A percentile compares a stretch with the other conserved stretches of the same genome.
Conservation (phyloP, 106 monocot genomes). For the Allium sativum region DNA sequence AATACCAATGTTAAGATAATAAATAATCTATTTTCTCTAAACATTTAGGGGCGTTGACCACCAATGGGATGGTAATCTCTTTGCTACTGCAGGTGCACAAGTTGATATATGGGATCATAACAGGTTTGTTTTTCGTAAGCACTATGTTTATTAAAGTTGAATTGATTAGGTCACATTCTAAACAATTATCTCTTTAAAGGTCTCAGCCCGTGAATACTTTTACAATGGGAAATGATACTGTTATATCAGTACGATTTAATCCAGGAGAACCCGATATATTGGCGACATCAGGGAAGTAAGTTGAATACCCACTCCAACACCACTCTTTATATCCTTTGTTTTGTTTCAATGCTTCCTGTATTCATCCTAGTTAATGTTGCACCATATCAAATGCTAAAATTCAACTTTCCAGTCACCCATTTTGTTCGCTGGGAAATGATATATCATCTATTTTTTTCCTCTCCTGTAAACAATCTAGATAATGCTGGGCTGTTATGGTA, state of each 20-base stretch:
- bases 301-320: neutral
- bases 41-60: constrained; percentile 76
- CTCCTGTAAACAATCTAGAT: too few species aligned
- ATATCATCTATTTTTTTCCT: too few species aligned
- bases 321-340: neutral
- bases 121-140: constrained; percentile 34
- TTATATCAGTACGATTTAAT: constrained; percentile 74
- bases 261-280: constrained; percentile 86
- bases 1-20: neutral
- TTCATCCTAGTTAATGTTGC: neutral
- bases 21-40: neutral
- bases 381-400: neutral
- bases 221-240: constrained; percentile 85
- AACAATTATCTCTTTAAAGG: constrained; percentile 17
- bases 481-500: too few species aligned
- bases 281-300: constrained; percentile 78
- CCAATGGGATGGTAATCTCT: constrained; percentile 80
- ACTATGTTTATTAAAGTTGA: too few species aligned
- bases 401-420: too few species aligned
- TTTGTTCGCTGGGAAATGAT: too few species aligned
- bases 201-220: constrained; percentile 79
- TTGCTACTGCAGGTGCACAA: constrained; percentile 93
- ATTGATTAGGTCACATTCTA: too few species aligned
- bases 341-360: neutral
- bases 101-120: constrained; percentile 99